Base-by-base conservation (phyloP, 257 asterid species). In the Jacaranda copaia region DNA sequence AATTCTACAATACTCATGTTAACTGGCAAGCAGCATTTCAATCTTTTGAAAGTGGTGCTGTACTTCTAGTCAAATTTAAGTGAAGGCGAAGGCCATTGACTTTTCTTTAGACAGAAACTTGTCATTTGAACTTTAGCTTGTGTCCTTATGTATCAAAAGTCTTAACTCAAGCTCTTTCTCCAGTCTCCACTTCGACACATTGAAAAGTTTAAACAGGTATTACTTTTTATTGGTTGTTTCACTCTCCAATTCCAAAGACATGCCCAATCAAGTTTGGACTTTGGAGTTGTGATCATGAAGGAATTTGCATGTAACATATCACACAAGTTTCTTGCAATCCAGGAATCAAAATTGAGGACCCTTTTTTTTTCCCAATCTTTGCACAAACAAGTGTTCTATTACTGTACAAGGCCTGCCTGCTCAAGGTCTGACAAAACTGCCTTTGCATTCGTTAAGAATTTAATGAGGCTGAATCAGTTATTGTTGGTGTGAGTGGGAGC, bases 61-160 rank as follows among this genome's bases (percentile, higher is more conserved):
- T 25, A 25, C 32, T 25, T 25, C 32, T 25, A 25, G 32, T 25
- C 32, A 25, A 2, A 25, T 25, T 25, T 25, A 25, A 25, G 32
- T 25, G 32, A 25, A 25, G 32, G 32, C 32, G 32, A 25, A 25
- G 32, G 2, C 32, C 32, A 2, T 25, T 25, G 57, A 40, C 25
- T 8, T 9, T 59, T 75, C 77, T 80, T 59, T 59, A 56, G 59
- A 53, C 13, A 8, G 18, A 25, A 25, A 25, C 32, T 58, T 49
- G 58, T 19, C 55, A 58, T 53, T 66, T 65, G 36, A 20, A 20
- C 18, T 59, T 38, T n/a, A 9, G 39, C 14, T 73, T 53, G 19
- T 32, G 36, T 57, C 58, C 46, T 19, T 66, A 39, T 46, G 75
- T 57, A 59, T 61, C 35, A 16, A 5, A 46, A 14, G 60, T 51